Base-by-base conservation (phyloP, 2,329 filamentous ascomycete species). In the Nakataea oryzae region DNA sequence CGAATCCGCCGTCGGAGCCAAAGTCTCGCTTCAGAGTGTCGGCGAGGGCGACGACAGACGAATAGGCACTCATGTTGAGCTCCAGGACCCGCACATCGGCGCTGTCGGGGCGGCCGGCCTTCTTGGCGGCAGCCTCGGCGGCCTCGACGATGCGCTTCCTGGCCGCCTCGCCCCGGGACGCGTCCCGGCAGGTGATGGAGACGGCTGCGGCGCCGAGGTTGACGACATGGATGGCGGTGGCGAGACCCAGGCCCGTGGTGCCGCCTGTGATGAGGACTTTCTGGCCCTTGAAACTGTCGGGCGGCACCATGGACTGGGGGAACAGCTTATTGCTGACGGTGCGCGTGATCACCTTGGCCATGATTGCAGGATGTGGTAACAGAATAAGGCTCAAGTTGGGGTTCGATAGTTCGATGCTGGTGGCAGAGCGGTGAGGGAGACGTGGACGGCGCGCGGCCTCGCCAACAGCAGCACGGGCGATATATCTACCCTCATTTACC, bases 161-260 rank as follows among this genome's bases (percentile, higher is more conserved):
- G 0, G 79, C 77, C 4, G 64, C 64, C 29, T 73, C 68, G n/a
- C 74, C 74, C 61, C 74, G 74, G 0, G 70, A 58, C 1, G 70
- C 54, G 24, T 71, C 72, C 1, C 77, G 74, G 26, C 71, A 72
- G 3, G 74, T 76, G 64, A 79, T 75, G 50, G 75, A 73, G 27
- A 78, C 71, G 54, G 70, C 70, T 1, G 69, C 57, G n/a, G 76
- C 76, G 24, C 73, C 72, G 3, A 78, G 73, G 28, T 72, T 72
- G 61, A 75, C 66, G 61, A 75, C 74, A 64, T 78, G 73, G 1
- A 71, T 66, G 3, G 76, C 75, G 11, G 74, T 69, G 34, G 74
- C 76, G 26, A 76, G 70, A 11, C 77, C 76, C 0, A 79, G 68
- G 17, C 77, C 77, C 28, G 69, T 67, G 14, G 74, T 78, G 11